phyloP scores from a whole-genome alignment of 2,329 filamentous ascomycete genomes.

The Parastagonospora nodorum region DNA sequence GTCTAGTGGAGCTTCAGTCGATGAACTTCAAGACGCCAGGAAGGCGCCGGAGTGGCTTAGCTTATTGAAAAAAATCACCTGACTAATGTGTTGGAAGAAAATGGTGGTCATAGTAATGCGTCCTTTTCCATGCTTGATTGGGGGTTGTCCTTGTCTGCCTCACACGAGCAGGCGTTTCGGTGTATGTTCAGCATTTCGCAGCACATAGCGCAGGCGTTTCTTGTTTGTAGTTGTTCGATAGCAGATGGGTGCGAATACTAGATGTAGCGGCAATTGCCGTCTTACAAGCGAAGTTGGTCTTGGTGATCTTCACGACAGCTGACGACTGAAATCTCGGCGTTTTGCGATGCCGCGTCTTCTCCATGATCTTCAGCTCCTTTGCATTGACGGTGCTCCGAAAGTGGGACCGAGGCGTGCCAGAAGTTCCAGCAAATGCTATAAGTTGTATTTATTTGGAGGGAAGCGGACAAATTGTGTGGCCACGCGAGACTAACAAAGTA shows the following conservation, averaged over 20 bases:
- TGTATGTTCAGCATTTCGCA: not conserved
- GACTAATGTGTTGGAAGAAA: not conserved
- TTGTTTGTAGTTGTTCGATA: not conserved
- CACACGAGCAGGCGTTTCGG: not conserved
- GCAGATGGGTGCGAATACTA: not conserved
- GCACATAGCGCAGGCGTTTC: conserved; percentile 2
- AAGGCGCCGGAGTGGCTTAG: conserved; percentile 26
- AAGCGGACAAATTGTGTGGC: not conserved
- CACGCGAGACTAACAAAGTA: not conserved
- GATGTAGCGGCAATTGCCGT: not conserved
- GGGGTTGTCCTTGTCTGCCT: not conserved
- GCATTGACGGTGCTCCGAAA: too few species aligned
- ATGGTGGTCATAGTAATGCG: not conserved
- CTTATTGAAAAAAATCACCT: conserved; percentile 22
- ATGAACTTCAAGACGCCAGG: conserved; percentile 43
- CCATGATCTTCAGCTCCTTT: too few species aligned
- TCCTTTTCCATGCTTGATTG: not conserved
- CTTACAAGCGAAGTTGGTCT: not conserved
- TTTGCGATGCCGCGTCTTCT: not conserved
- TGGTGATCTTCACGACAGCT: not conserved
- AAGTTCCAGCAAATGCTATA: too few species aligned
- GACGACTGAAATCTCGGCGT: not conserved
- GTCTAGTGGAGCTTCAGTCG: conserved; percentile 34
- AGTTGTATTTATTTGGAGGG: too few species aligned
- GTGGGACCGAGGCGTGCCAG: too few species aligned